phyloP scores from a whole-genome alignment of 108 stramenopile genomes.

The Poteriospumella lacustris region DNA sequence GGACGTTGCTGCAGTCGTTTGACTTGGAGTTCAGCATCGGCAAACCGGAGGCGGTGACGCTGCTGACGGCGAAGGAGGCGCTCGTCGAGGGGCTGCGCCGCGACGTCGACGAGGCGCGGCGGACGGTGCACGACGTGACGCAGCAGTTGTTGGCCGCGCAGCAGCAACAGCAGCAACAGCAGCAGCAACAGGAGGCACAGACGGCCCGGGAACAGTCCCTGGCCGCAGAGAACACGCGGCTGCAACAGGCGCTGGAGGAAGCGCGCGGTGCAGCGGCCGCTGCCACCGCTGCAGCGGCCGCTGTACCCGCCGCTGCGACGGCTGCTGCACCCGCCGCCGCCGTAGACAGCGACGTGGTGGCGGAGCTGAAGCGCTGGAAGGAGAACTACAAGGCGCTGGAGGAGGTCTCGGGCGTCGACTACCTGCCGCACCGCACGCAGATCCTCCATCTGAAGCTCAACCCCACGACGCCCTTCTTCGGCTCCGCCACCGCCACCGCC shows the following conservation, averaged over 20 bases:
- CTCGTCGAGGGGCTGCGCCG: not conserved
- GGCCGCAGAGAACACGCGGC: not conserved
- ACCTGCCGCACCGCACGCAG: not conserved
- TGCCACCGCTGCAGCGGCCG: not conserved
- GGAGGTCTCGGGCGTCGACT: not conserved
- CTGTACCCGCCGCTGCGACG: not conserved
- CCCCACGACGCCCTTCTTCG: too few relatives aligned
- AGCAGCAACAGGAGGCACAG: too few relatives aligned
- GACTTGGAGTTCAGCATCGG: constrained; percentile 22
- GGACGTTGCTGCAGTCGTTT: not conserved
- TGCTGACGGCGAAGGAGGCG: constrained; percentile 1
- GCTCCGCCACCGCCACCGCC: too few relatives aligned
- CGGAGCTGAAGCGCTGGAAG: not conserved
- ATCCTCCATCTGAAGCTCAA: not conserved
- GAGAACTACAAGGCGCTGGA: constrained; percentile 1
- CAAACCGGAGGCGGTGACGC: not conserved
- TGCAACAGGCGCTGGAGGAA: not conserved
- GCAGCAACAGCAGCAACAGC: too few relatives aligned
- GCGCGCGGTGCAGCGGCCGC: not conserved
- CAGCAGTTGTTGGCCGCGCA: too few relatives aligned
- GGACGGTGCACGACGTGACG: too few relatives aligned
- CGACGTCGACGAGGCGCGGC: not conserved
- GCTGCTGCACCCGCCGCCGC: not conserved
- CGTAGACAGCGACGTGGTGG: not conserved
- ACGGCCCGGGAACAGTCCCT: not conserved